Evolutionary conservation across 106 monocot species (phyloP), one percentile per base, ranked within the genome.

Genomic region (Dioscorea alata): DNA sequence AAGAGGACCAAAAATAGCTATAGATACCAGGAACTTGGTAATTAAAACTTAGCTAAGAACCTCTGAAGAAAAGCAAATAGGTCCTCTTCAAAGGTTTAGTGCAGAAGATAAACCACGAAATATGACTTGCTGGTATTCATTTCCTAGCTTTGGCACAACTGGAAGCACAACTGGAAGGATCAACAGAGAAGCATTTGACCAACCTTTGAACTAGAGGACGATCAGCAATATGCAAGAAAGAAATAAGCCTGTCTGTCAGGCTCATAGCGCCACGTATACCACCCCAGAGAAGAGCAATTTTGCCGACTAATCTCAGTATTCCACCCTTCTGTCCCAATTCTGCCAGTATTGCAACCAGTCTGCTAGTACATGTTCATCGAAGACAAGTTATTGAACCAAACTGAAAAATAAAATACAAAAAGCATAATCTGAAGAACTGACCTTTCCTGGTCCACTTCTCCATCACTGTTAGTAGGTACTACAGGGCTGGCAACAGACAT

Each of bases 211-310:
- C 64, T 66, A 99, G 83, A n/a, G 92, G 99, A 7, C 92, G 87
- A 34, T 87, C 74, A 33, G 86, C 82, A 75, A 99, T 83, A 73
- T 67, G 93, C 48, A 90, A 76, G 71, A 99, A 85, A 21, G 77
- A 80, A 51, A 93, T 99, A 61, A 99, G 93, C 66, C 71, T 87
- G 64, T 90, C 86, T 2, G 89, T 90, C 80, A 99, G 83, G 75
- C 92, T 99, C 83, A 87, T 75, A 58, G 99, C 99, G 56, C 99
- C 93, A 71, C 93, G 93, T 18, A 99, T 83, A 23, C 99, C 99
- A 65, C 99, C 99, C 99, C 99, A 99, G 0, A 99, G 85, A 68
- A 99, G 72, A 74, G 90, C 99, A 78, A 88, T 54, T 68, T 99
- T 99, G 33, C 93, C 92, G 66, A 93, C 67, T 60, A 93, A 79